Base-by-base conservation (phyloP, 768 basidiomycete genomes). In the Tulasnella sp. region DNA sequence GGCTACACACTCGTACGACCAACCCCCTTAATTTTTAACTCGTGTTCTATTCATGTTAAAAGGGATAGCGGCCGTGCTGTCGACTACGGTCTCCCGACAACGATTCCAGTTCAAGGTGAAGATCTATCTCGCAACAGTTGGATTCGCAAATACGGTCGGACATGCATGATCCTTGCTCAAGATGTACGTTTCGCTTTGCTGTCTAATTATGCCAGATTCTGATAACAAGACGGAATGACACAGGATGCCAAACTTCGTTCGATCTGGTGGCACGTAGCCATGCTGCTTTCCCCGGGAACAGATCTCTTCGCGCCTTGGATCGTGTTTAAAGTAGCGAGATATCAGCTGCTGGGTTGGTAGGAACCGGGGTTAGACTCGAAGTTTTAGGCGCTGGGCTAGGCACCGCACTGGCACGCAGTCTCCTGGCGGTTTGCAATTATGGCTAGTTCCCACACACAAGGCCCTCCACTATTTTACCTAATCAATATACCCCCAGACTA, bases 261-360 rank as follows among this genome's bases (percentile, higher is more conserved):
- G 5, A 20, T 46, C 69, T 32, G 42, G 44, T 77, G 77, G 77
- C 77, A 77, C 37, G 69, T 70, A 5, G 40, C 40, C 6, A 77
- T 77, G 77, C 35, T 48, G 3, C 40, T 77, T 18, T 67, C 77
- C 0, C 77, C 77, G 3, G 67, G 42, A 5, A 77, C 77, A 29
- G 77, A 77, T 35, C 26, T 77, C 23, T 71, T 77, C 23, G 40
- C 77, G 6, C 77, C 77, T 20, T 77, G 77, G 77, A 40, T 77
- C 5, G 20, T 77, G 11, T 32, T 70, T 4, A 70, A 55, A 15
- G 69, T 77, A 40, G 26, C 39, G 1, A 71, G 79, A 32, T 40
- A 76, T 5, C 39, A 39, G 55, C 13, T 67, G 26, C 18, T 55
- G 3, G 57, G 75, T 44, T 74, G 51, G 73, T 73, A n/a, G n/a